Evolutionary conservation across 2,329 filamentous ascomycete genomes (phyloP).

Genomic region (Neopestalotiopsis sp.): DNA sequence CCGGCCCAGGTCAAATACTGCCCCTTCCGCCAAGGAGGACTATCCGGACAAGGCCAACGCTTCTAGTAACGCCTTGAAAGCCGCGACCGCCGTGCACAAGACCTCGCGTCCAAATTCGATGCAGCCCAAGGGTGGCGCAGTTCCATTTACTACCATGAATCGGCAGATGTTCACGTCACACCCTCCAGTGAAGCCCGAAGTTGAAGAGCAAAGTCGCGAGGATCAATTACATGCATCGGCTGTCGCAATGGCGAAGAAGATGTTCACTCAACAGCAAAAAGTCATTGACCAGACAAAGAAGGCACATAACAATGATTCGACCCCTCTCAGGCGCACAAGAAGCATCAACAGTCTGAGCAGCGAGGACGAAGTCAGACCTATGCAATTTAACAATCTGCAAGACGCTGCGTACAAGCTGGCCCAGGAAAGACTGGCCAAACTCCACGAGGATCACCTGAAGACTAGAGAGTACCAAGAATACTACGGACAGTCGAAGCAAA

Average conservation of each 20-base stretch:
- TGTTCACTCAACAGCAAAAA: slow-evolving; percentile 76
- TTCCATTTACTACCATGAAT: slow-evolving; percentile 70
- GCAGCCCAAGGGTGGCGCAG: slow-evolving; percentile 66
- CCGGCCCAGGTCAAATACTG: slow-evolving; percentile 69
- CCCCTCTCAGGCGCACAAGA: slow-evolving; percentile 38
- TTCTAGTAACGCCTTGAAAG: slow-evolving; percentile 72
- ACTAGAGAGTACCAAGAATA: slow-evolving; percentile 74
- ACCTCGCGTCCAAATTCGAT: slow-evolving; percentile 48
- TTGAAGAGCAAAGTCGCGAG: slow-evolving; percentile 74
- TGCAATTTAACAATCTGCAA: slow-evolving; percentile 71
- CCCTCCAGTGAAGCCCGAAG: slow-evolving; percentile 74
- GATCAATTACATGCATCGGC: slow-evolving; percentile 82
- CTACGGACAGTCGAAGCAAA: slow-evolving; percentile 61
- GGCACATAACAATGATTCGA: slow-evolving; percentile 38
- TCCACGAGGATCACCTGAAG: slow-evolving; percentile 73
- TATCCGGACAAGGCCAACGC: slow-evolving; percentile 66
- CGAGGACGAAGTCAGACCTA: slow-evolving; percentile 51
- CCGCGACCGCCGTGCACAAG: slow-evolving; percentile 72
- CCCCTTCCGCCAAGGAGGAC: slow-evolving; percentile 50
- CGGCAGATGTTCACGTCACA: slow-evolving; percentile 79
- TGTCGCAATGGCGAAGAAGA: slow-evolving; percentile 86
- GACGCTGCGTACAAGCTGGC: slow-evolving; percentile 88
- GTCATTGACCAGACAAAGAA: slow-evolving; percentile 58
- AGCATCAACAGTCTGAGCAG: slow-evolving; percentile 39
- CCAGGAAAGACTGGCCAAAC: slow-evolving; percentile 79